Evolutionary conservation across 176 grass and related monocot species (phyloP).

Genomic region (Panicum miliaceum): DNA sequence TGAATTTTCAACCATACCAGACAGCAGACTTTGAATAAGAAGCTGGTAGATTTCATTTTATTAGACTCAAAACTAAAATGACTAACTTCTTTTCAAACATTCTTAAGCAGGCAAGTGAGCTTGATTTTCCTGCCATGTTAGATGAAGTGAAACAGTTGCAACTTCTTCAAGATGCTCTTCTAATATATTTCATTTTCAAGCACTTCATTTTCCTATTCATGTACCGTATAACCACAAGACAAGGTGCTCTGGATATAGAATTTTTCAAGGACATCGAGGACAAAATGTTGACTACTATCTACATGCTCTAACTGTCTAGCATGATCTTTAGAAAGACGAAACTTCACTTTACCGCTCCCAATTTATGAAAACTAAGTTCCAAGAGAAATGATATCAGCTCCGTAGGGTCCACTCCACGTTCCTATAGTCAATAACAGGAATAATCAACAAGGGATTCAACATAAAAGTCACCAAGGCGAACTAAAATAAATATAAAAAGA

Average conservation of each 20-base stretch:
- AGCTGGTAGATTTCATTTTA: constrained; percentile 5
- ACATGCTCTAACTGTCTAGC: constrained; percentile 30
- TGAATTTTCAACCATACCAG: neutral
- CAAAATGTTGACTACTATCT: neutral
- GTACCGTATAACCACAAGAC: neutral
- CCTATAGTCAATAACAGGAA: constrained; percentile 57
- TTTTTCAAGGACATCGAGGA: constrained; percentile 17
- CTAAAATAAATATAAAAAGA: constrained; percentile 23
- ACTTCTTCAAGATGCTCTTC: neutral
- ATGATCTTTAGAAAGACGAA: constrained; percentile 24
- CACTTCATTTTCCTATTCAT: constrained; percentile 1
- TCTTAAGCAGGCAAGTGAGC: neutral
- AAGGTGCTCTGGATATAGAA: neutral
- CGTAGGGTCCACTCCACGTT: constrained; percentile 83
- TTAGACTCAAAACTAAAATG: constrained; percentile 6
- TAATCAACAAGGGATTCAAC: constrained; percentile 25
- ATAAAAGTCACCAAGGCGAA: constrained; percentile 24
- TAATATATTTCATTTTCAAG: constrained; percentile 11
- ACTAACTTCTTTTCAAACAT: constrained; percentile 33
- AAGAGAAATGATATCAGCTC: constrained; percentile 96
- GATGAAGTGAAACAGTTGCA: constrained; percentile 16
- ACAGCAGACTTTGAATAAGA: neutral
- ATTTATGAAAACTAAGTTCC: constrained; percentile 92
- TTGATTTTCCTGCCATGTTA: constrained; percentile 6
- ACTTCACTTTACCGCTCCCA: constrained; percentile 63